These are phyloP conservation scores for Schizosaccharomyces versatilis DNA, from an alignment of 1,139 yeast genomes.

Conservation along the genomic window DNA sequence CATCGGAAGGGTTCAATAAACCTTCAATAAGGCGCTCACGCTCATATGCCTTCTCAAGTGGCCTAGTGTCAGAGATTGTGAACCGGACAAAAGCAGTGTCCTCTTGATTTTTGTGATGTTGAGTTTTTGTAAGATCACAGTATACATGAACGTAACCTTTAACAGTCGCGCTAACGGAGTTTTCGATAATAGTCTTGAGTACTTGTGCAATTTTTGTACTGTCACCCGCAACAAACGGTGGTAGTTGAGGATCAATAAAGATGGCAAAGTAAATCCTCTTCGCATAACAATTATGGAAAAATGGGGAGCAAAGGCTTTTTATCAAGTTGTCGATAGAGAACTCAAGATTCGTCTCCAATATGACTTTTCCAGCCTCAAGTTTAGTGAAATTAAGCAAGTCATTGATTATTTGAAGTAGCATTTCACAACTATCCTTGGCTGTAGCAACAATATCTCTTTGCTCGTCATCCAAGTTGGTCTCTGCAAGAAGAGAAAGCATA, in stretches of 20 bases:
- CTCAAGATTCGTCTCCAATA: constrained; percentile 36
- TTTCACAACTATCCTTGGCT: constrained; percentile 56
- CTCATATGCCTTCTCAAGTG: not conserved
- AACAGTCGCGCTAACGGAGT: constrained; percentile 64
- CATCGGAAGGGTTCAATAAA: not conserved
- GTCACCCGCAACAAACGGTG: constrained; percentile 61
- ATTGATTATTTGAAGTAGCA: constrained; percentile 53
- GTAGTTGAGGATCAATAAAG: constrained; percentile 14
- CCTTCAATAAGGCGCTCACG: not conserved
- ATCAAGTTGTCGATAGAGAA: constrained; percentile 23
- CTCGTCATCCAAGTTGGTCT: constrained; percentile 53
- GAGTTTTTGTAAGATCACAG: constrained; percentile 6
- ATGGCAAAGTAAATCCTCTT: not conserved
- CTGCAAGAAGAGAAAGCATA: constrained; percentile 73
- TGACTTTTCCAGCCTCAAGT: constrained; percentile 61
- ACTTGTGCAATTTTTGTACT: constrained; percentile 71
- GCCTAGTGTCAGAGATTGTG: constrained; percentile 16
- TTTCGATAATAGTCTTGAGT: constrained; percentile 69
- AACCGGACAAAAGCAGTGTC: constrained; percentile 48
- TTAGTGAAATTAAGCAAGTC: constrained; percentile 64
- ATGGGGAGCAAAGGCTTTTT: not conserved
- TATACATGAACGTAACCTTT: constrained; percentile 33
- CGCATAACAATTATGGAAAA: not conserved
- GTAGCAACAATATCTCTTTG: constrained; percentile 65
- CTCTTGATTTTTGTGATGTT: constrained; percentile 20